Evolutionary conservation across 2,329 filamentous ascomycete genomes (phyloP), one percentile per base, ranked within the genome.

Genomic region (Colletotrichum neosansevieriae): DNA sequence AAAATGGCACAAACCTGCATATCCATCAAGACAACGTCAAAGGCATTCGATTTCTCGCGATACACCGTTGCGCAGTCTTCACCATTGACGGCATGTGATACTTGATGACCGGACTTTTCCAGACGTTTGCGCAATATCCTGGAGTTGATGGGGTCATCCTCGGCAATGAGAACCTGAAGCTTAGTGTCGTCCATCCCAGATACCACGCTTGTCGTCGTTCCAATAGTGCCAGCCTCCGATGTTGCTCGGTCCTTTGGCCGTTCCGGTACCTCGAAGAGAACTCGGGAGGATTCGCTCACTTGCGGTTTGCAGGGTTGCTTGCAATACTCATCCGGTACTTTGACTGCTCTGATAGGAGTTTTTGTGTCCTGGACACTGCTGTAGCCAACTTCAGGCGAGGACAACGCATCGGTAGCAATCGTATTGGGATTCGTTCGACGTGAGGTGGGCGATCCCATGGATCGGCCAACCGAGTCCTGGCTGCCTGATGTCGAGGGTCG

Each of bases 61-160:
- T 92, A 94, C 4, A 88, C 84, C 57, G 85, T 84, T 6, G 92
- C 91, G 74, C 94, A 97, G 74, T 97, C 93, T 75, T 96, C 92
- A 7, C 94, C 94, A 70, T 97, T 97, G 42, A 92, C 85, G 0
- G 93, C 93, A 71, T 94, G 84, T 40, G 86, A 81, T 0, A 96
- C 91, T 1, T 85, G 79, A 71, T 97, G 92, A 0, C 92, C 92
- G 1, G 89, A 79, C 74, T 92, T 94, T 75, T 96, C 91, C 3
- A 97, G 79, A 12, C 94, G 84, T 74, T 97, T 97, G 74, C 89
- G 88, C 45, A 97, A 81, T 47, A 97, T 92, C 67, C 89, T 91
- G 79, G 92, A 92, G 73, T 97, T 97, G 72, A 97, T 90, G 0
- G 93, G 93, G 73, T 97, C 94, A 72, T 97, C 94, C 75, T 97